Conservation (phyloP, 345 rosid genomes). For the Citrus inodora region DNA sequence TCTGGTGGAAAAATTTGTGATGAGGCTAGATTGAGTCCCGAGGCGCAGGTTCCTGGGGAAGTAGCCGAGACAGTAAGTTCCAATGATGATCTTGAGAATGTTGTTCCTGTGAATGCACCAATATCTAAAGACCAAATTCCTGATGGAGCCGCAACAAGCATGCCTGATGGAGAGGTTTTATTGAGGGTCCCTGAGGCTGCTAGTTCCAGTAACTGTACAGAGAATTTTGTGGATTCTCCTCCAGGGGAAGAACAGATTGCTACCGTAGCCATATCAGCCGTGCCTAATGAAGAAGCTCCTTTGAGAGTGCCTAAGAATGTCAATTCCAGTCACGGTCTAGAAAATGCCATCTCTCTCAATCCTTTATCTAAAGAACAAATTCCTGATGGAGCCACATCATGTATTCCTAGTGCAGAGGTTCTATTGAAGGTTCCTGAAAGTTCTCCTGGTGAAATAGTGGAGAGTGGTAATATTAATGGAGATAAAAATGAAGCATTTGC, state of each 20-base stretch:
- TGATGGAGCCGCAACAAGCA: conserved; percentile 5
- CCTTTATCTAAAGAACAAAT: conserved; percentile 20
- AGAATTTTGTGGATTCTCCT: conserved; percentile 13
- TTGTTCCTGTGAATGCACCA: conserved; percentile 17
- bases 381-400: conserved; percentile 6
- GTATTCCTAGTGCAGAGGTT: conserved; percentile 25
- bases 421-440: conserved; percentile 14
- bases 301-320: conserved; percentile 13
- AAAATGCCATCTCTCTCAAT: conserved; percentile 23
- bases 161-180: conserved; percentile 21
- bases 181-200: conserved; percentile 16
- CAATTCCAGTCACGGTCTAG: not conserved
- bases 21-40: conserved; percentile 10
- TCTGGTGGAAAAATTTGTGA: conserved; percentile 21
- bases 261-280: not conserved
- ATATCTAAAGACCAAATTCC: conserved; percentile 5
- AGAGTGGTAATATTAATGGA: conserved; percentile 9
- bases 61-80: conserved; percentile 16
- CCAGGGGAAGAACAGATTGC: conserved; percentile 17
- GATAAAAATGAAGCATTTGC: conserved; percentile 12
- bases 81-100: conserved; percentile 19
- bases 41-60: conserved; percentile 4
- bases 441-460: conserved; percentile 13
- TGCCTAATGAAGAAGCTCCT: conserved; percentile 23
- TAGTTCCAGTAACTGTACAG: conserved; percentile 15